These are phyloP conservation scores for Xylaria sp. DNA, from an alignment of 2,329 filamentous ascomycete species.

Conservation along the genomic window DNA sequence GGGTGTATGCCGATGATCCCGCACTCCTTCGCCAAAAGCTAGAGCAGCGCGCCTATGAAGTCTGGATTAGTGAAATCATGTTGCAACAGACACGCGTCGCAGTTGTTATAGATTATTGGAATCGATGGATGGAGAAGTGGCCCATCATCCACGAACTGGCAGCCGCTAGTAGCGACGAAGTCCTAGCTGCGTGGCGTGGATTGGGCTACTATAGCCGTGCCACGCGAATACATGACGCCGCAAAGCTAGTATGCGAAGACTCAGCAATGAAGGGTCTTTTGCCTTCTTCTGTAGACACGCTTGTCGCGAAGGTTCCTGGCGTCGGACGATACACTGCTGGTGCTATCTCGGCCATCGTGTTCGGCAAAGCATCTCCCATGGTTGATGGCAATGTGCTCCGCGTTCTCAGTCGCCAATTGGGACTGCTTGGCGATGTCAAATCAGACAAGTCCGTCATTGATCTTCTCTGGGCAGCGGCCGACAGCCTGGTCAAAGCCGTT, in stretches of 20 bases:
- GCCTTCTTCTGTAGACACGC: constrained; percentile 58
- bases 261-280: constrained; percentile 58
- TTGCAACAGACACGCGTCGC: constrained; percentile 73
- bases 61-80: constrained; percentile 76
- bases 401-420: constrained; percentile 70
- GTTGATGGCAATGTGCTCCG: constrained; percentile 73
- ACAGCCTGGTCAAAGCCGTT: constrained; percentile 64
- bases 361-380: constrained; percentile 68
- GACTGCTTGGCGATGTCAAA: constrained; percentile 67
- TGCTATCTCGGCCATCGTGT: constrained; percentile 71
- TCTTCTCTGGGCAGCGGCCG: constrained; percentile 68
- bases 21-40: constrained; percentile 56
- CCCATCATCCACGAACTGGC: constrained; percentile 68
- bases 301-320: constrained; percentile 65
- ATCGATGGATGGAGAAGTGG: constrained; percentile 70
- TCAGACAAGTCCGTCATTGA: constrained; percentile 64
- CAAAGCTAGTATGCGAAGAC: constrained; percentile 61
- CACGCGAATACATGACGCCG: constrained; percentile 68
- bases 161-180: constrained; percentile 63
- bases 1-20: constrained; percentile 37
- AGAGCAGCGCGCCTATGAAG: constrained; percentile 69
- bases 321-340: constrained; percentile 73
- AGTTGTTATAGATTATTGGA: constrained; percentile 72
- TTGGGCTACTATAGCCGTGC: constrained; percentile 74
- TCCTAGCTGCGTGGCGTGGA: constrained; percentile 69